Percentiles rank a stretch among this genome's conserved stretches.
Conservation (phyloP, 768 basidiomycete species). For the Bullera alba region DNA sequence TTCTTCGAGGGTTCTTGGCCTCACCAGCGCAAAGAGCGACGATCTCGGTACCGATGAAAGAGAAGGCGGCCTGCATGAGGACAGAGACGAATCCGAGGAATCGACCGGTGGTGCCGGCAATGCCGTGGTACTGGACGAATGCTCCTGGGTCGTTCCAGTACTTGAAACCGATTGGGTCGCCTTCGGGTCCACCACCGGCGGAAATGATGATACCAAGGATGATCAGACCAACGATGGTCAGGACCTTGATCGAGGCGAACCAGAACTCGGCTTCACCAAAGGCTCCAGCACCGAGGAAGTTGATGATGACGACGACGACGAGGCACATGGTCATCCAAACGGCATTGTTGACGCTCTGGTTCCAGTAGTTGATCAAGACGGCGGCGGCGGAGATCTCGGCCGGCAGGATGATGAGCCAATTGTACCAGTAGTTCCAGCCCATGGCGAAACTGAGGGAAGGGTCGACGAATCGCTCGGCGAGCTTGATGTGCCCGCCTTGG, state of each 20-base stretch:
- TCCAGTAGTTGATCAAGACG: constrained; percentile 55
- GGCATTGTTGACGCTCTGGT: constrained; percentile 56
- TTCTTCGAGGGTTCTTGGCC: constrained; percentile 71
- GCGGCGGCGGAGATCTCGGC: constrained; percentile 70
- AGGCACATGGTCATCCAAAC: constrained; percentile 77
- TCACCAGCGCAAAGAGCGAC: constrained; percentile 54
- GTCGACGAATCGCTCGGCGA: constrained; percentile 52
- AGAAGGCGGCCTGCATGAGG: constrained; percentile 83
- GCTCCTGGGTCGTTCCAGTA: constrained; percentile 55
- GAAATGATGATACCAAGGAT: constrained; percentile 47
- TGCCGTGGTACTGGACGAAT: constrained; percentile 62
- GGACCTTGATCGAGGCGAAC: constrained; percentile 71
- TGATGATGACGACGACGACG: constrained; percentile 62
- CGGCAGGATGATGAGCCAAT: constrained; percentile 54
- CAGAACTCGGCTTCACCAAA: neutral
- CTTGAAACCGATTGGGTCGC: constrained; percentile 53
- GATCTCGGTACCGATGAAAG: constrained; percentile 83
- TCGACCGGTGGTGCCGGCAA: constrained; percentile 60
- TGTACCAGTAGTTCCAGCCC: constrained; percentile 38
- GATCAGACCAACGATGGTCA: constrained; percentile 36
- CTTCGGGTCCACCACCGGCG: constrained; percentile 55
- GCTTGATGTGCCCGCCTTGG: constrained; percentile 36
- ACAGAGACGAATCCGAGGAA: constrained; percentile 61
- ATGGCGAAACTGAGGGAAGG: constrained; percentile 50
- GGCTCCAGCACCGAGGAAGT: constrained; percentile 38